Base-by-base conservation (phyloP, 73 alveolate species). In the Paramecium bursaria region DNA sequence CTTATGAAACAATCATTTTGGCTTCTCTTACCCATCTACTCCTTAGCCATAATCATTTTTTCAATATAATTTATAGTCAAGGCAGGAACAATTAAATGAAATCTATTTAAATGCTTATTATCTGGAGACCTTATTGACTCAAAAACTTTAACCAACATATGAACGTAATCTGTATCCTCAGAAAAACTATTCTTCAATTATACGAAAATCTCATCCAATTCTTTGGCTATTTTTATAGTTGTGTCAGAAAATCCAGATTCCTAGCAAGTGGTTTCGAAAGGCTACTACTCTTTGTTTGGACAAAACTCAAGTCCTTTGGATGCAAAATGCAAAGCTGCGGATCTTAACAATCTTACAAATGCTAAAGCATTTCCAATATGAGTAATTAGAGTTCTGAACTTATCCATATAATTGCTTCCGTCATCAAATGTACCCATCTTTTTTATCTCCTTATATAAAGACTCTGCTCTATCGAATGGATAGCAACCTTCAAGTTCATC, bases 291-390 rank as follows among this genome's bases (percentile, higher is more conserved):
- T 52, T 90, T 46, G 82, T 48, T 90, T 33, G 98, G 98, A 49
- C 95, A 77, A 75, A 89, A 92, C 80, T 95, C 94, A 42, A 95
- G 90, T 85, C 92, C 67, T 73, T 92, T 96, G 14, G 98, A 92
- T 57, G 93, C 87, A 60, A 92, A 95, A 85, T 96, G 95, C 74
- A 97, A 88, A 26, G 96, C 91, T 33, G 99, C 98, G 4, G 96
- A 91, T 77, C 98, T 79, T 25, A 97, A 93, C 86, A 96, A 86
- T 82, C 99, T 90, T 5, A 97, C 98, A 55, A 91, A 89, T 33
- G 98, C 99, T 17, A 97, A 87, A 6, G 97, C 93, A 86, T 97
- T 97, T 39, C 99, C 99, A 42, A 97, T 96, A 85, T 96, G 94
- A 6, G 99, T 97, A 19, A 97, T 93, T 23, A 91, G 74, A 76